phyloP scores from a whole-genome alignment of 495 filamentous ascomycete genomes.

The Hypomontagnella monticulosa region DNA sequence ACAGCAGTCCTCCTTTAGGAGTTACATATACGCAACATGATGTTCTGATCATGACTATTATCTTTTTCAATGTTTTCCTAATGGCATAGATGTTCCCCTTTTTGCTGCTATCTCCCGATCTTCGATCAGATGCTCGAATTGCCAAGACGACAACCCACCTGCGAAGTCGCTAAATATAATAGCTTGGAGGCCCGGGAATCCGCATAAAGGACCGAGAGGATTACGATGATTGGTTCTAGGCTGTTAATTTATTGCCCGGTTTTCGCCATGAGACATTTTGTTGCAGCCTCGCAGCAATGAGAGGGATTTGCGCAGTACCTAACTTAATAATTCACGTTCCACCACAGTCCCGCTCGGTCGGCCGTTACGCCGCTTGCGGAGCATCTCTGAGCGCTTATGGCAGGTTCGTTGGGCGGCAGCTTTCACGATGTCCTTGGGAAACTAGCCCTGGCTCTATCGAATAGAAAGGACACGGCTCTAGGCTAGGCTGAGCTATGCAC shows the following conservation, averaged over 20 bases:
- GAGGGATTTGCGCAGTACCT: conserved; percentile 15
- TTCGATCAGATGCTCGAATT: conserved; percentile 22
- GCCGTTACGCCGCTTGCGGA: conserved; percentile 15
- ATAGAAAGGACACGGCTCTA: not conserved
- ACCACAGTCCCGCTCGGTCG: conserved; percentile 15
- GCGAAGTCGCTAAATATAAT: conserved; percentile 26
- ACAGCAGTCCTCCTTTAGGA: no score
- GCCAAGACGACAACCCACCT: conserved; percentile 27
- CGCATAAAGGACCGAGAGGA: conserved; percentile 39
- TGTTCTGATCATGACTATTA: no score
- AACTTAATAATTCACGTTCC: conserved; percentile 1
- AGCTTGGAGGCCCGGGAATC: conserved; percentile 36
- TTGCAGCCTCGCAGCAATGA: conserved; percentile 32
- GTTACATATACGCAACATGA: no score
- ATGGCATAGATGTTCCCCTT: not conserved
- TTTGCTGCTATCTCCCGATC: conserved; percentile 19
- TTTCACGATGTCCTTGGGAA: conserved; percentile 9
- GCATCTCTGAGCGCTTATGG: not conserved
- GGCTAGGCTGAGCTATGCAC: conserved; percentile 7
- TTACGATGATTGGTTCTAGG: conserved; percentile 22
- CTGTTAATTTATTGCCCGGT: conserved; percentile 30
- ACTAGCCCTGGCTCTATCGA: not conserved
- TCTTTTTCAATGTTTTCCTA: no score
- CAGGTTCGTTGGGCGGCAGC: not conserved
- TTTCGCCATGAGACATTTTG: conserved; percentile 37